Evolutionary conservation across 768 basidiomycete genomes (phyloP).

Genomic region (Kwoniella dendrophila): DNA sequence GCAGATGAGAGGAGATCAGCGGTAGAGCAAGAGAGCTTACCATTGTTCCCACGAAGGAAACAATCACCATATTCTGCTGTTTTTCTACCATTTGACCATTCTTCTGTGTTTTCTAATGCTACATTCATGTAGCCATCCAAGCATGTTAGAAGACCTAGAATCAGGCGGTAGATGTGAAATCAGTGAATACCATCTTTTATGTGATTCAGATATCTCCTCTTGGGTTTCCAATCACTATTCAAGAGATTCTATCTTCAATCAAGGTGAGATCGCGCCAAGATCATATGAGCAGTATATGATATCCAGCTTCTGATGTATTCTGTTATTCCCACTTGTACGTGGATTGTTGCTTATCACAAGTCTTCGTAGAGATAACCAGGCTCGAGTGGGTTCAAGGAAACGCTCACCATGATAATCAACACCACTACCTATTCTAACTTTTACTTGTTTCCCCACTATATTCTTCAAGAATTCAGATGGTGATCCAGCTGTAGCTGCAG

Average conservation of each 20-base stretch:
- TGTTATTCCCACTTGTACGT: too few species aligned
- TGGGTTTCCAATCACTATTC: not conserved
- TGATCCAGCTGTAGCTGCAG: constrained; percentile 63
- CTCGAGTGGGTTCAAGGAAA: not conserved
- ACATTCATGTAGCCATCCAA: constrained; percentile 99
- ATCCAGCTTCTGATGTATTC: too few species aligned
- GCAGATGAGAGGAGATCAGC: not conserved
- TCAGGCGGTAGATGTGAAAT: too few species aligned
- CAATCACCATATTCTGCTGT: constrained; percentile 93
- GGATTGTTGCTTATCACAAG: not conserved
- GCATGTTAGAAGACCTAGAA: constrained; percentile 92
- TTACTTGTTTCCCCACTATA: constrained; percentile 93
- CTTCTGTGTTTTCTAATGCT: constrained; percentile 94
- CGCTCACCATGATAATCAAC: constrained; percentile 85
- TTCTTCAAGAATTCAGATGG: constrained; percentile 92
- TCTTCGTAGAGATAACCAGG: not conserved
- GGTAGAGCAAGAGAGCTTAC: constrained; percentile 39
- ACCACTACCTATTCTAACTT: constrained; percentile 85
- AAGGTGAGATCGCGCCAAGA: too few species aligned
- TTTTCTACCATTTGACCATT: constrained; percentile 82
- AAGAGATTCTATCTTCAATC: too few species aligned
- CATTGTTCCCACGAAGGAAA: constrained; percentile 66
- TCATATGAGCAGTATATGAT: too few species aligned
- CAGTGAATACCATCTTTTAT: not conserved
- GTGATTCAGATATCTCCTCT: not conserved